A percentile compares a stretch with the other conserved stretches of the same genome.
Evolutionary conservation across 805 yeast genomes (phyloP).

Genomic region (Saccharomycopsis fibuligera): DNA sequence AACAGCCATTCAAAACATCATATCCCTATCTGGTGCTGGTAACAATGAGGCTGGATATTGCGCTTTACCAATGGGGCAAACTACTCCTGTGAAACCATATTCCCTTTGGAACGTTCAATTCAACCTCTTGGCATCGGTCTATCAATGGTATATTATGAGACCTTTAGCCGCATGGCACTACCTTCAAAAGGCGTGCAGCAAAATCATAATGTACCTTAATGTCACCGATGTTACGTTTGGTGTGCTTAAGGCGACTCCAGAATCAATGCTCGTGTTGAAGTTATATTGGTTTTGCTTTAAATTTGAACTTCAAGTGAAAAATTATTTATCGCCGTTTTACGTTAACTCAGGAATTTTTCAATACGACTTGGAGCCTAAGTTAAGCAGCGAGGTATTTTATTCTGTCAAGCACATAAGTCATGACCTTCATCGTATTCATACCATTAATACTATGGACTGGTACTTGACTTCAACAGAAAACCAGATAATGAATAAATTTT

Average conservation of each 20-base stretch:
- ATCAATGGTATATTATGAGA: constrained; percentile 2
- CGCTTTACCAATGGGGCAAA: too few relatives aligned
- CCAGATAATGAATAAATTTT: neutral
- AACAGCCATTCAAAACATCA: too few relatives aligned
- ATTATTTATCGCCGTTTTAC: constrained; percentile 5
- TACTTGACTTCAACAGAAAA: neutral
- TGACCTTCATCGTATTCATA: too few relatives aligned
- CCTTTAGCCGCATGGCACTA: constrained; percentile 12
- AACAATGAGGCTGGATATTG: too few relatives aligned
- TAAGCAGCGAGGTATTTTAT: neutral
- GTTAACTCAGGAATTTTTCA: neutral
- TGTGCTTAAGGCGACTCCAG: neutral
- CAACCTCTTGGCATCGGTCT: constrained; percentile 1
- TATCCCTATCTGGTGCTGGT: too few relatives aligned
- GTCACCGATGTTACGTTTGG: neutral
- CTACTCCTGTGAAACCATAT: too few relatives aligned
- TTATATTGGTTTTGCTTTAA: constrained; percentile 3
- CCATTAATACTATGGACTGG: neutral
- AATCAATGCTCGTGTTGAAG: neutral
- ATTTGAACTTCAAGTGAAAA: neutral
- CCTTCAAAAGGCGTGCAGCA: constrained; percentile 6
- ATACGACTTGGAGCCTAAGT: neutral
- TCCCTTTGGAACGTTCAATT: constrained; percentile 5
- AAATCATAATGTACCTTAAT: constrained; percentile 4
- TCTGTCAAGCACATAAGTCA: neutral